These are phyloP conservation scores for Tolypocladium endophyticum DNA, from an alignment of 2,329 filamentous ascomycete species.

Conservation along the genomic window DNA sequence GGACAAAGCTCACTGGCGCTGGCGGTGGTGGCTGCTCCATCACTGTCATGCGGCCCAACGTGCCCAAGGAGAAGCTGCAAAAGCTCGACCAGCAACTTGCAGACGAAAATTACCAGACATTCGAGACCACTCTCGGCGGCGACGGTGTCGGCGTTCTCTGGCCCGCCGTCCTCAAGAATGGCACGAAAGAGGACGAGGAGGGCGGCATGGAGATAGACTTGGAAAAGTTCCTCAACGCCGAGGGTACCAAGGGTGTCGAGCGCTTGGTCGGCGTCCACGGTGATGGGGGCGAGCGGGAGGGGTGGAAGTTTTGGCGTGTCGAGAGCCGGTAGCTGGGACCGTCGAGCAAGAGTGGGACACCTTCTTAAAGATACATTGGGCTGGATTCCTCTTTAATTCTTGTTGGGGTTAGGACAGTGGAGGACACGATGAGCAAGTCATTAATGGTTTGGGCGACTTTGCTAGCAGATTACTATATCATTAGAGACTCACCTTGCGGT, in stretches of 20 bases:
- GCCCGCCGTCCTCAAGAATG: conserved; percentile 84
- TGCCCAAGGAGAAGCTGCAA: conserved; percentile 43
- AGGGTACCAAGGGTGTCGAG: conserved; percentile 79
- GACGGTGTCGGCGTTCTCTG: conserved; percentile 91
- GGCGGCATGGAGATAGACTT: conserved; percentile 89
- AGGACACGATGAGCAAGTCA: not conserved
- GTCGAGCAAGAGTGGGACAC: not conserved
- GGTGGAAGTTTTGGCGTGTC: conserved; percentile 80
- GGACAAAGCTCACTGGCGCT: conserved; percentile 94
- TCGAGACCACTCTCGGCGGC: conserved; percentile 81
- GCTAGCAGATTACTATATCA: not conserved
- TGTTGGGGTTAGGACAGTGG: not conserved
- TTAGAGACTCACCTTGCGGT: not conserved
- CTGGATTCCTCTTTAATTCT: not conserved
- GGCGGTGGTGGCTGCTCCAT: conserved; percentile 95
- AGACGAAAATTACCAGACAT: conserved; percentile 68
- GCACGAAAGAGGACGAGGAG: conserved; percentile 63
- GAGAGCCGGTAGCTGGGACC: conserved; percentile 27
- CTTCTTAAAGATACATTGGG: not conserved
- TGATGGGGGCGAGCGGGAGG: conserved; percentile 57
- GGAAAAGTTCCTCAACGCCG: conserved; percentile 70
- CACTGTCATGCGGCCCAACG: conserved; percentile 66
- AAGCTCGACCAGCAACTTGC: conserved; percentile 55
- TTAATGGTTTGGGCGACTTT: not conserved
- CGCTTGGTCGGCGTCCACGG: conserved; percentile 71